Conservation (phyloP, 129 eudicot genomes). For the Solidago caesia region DNA sequence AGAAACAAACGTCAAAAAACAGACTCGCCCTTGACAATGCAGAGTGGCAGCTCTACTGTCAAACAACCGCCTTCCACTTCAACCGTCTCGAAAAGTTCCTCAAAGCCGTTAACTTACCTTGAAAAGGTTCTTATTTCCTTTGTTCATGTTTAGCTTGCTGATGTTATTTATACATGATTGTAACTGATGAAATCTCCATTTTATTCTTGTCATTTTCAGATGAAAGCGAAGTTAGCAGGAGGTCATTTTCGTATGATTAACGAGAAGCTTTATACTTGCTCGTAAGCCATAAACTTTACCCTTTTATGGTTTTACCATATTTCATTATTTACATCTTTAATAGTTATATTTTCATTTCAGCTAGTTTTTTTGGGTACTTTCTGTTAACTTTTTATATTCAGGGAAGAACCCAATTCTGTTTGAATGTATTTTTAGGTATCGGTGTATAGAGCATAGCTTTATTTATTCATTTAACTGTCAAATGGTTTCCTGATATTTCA, state of each 20-base stretch:
- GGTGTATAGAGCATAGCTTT: not conserved
- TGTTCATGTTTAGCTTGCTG: not conserved
- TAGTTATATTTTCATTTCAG: not conserved
- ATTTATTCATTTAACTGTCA: not conserved
- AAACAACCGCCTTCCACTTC: constrained; percentile 18
- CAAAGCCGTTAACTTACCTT: constrained; percentile 53
- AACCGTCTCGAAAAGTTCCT: constrained; percentile 21
- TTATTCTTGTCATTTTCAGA: constrained; percentile 38
- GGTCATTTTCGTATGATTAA: constrained; percentile 94
- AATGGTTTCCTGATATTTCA: constrained; percentile 15
- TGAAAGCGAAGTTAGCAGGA: constrained; percentile 92
- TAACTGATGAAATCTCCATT: constrained; percentile 1
- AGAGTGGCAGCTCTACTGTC: constrained; percentile 7
- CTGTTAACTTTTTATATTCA: not conserved
- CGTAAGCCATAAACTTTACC: constrained; percentile 41
- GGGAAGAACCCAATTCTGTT: constrained; percentile 1
- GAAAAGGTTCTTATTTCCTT: constrained; percentile 51
- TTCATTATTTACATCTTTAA: not conserved
- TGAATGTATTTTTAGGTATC: constrained; percentile 3
- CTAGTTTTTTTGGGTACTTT: not conserved
- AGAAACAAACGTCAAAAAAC: constrained; percentile 37
- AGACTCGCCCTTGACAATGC: constrained; percentile 4
- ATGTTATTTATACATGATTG: not conserved
- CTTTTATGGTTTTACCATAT: not conserved
- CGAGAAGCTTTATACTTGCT: constrained; percentile 97